Conservation (phyloP, 164 flowering plant species). For the Kingdonia uniflora region DNA sequence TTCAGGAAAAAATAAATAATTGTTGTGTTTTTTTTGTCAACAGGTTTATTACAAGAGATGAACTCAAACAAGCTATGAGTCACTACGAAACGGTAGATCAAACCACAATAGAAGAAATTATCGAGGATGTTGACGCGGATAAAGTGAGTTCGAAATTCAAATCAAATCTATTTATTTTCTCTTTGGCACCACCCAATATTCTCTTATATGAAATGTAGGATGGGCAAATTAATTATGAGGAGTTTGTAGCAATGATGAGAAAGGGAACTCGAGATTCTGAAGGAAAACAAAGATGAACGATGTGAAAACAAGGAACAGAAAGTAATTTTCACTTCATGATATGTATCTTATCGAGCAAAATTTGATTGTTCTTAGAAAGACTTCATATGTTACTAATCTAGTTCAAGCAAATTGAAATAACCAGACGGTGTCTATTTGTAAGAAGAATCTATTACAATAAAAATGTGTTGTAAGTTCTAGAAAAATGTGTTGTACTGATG, state of each 20-base stretch:
- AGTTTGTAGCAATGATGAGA: conserved; percentile 82
- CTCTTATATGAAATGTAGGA: conserved; percentile 35
- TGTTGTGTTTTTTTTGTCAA: background rate
- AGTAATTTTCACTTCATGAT: too few species aligned
- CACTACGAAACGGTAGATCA: conserved; percentile 82
- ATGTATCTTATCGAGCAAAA: too few species aligned
- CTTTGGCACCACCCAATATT: too few species aligned
- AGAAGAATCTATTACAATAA: too few species aligned
- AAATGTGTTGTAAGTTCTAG: too few species aligned
- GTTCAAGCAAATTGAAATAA: too few species aligned
- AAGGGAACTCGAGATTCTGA: conserved; percentile 36
- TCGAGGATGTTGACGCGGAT: conserved; percentile 72
- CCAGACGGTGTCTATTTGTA: too few species aligned
- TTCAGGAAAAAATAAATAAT: too few species aligned
- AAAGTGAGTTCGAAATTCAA: conserved; percentile 27
- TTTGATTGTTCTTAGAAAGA: too few species aligned
- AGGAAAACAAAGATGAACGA: conserved; percentile 11
- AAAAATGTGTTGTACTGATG: conserved; percentile 33
- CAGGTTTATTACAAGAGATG: conserved; percentile 89
- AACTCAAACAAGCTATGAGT: conserved; percentile 68
- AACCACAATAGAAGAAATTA: conserved; percentile 65
- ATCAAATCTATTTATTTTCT: background rate
- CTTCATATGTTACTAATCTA: too few species aligned
- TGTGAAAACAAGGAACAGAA: conserved; percentile 1
- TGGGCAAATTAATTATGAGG: conserved; percentile 75